Conservation (phyloP, 768 basidiomycete species). For the Pulveroboletus sp. region DNA sequence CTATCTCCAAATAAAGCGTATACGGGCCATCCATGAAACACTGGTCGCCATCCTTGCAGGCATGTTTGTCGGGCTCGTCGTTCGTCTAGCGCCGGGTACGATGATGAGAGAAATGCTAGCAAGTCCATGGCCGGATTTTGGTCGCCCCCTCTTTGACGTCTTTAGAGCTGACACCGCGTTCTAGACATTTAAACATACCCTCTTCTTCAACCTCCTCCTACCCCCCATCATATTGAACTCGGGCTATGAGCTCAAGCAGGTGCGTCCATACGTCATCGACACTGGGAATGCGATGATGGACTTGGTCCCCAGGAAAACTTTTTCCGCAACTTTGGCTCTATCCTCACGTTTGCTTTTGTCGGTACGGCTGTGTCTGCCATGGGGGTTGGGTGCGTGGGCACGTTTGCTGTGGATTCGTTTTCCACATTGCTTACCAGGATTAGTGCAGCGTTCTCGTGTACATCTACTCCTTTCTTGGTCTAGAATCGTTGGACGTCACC, state of each 20-base stretch:
- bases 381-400: constrained; percentile 79
- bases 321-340: constrained; percentile 97
- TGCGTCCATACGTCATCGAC: constrained; percentile 28
- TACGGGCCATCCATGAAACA: constrained; percentile 94
- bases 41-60: constrained; percentile 94
- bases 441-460: constrained; percentile 85
- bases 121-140: constrained; percentile 34
- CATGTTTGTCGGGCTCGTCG: constrained; percentile 91
- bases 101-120: constrained; percentile 98
- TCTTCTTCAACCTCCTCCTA: constrained; percentile 97
- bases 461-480: constrained; percentile 88
- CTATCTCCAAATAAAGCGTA: constrained; percentile 95
- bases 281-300: not conserved
- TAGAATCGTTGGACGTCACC: constrained; percentile 83
- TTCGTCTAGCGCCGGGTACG: constrained; percentile 86
- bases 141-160: not conserved
- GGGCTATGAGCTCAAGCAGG: constrained; percentile 97
- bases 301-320: constrained; percentile 78
- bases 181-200: constrained; percentile 93
- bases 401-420: not conserved
- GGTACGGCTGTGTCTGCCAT: constrained; percentile 97
- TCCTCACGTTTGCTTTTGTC: constrained; percentile 88
- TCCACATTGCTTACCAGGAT: constrained; percentile 41
- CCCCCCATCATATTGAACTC: constrained; percentile 98
- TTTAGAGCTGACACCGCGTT: constrained; percentile 9